phyloP scores from a whole-genome alignment of 129 eudicot genomes.

The Chrysanthemum lavandulifolium region DNA sequence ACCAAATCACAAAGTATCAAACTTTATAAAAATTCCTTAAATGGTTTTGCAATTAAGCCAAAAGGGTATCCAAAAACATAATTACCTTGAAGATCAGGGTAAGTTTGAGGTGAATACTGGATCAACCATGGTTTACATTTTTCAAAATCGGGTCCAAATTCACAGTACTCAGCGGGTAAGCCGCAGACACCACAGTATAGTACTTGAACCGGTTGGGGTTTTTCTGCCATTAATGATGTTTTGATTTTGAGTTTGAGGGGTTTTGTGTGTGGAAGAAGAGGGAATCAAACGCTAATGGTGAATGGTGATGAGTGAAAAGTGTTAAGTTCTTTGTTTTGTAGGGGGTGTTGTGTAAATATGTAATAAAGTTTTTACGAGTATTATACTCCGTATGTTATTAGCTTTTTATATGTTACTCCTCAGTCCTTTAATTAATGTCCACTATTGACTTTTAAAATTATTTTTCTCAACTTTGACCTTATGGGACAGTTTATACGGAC shows the following conservation, averaged over 20 bases:
- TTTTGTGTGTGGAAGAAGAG: not conserved
- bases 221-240: slow-evolving; percentile 58
- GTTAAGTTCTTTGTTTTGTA: not conserved
- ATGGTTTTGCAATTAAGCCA: slow-evolving; percentile 13
- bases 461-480: too few species aligned
- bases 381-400: too few species aligned
- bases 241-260: not conserved
- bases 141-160: slow-evolving; percentile 89
- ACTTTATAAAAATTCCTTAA: too few species aligned
- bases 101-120: slow-evolving; percentile 60
- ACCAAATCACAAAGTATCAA: not conserved
- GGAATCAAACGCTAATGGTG: not conserved
- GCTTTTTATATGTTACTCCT: too few species aligned
- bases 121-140: slow-evolving; percentile 96
- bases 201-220: slow-evolving; percentile 64
- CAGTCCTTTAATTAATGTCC: too few species aligned
- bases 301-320: not conserved
- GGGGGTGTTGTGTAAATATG: too few species aligned
- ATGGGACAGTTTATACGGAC: too few species aligned
- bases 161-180: slow-evolving; percentile 86
- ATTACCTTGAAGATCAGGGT: slow-evolving; percentile 82
- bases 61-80: not conserved
- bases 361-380: not conserved
- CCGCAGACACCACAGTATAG: slow-evolving; percentile 80
- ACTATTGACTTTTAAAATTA: too few species aligned